phyloP scores from a whole-genome alignment of 805 yeast genomes.

The Hanseniaspora jakobsenii region DNA sequence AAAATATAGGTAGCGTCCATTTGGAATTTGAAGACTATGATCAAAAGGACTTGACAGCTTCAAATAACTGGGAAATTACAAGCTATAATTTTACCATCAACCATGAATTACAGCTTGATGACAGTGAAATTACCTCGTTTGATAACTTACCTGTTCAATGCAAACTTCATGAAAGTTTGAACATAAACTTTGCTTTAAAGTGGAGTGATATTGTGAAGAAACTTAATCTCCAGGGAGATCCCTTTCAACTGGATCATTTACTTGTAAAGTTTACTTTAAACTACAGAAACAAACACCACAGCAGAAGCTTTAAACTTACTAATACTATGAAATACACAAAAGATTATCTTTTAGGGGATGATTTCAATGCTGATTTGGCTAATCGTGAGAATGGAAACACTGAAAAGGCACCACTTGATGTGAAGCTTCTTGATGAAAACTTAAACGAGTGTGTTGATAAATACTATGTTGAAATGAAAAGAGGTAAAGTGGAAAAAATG shows the following conservation, averaged over 20 bases:
- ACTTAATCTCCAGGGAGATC: not conserved
- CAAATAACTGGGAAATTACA: slow-evolving; percentile 7
- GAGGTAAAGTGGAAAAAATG: slow-evolving; percentile 1
- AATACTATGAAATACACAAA: slow-evolving; percentile 7
- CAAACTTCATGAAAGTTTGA: not conserved
- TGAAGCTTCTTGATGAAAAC: not conserved
- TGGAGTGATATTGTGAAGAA: slow-evolving; percentile 3
- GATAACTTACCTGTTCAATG: not conserved
- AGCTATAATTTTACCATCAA: not conserved
- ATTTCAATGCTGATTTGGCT: too few relatives aligned
- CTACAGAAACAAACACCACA: not conserved
- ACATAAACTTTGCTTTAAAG: not conserved
- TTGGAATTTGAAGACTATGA: slow-evolving; percentile 1
- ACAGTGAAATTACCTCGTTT: not conserved
- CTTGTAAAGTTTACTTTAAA: slow-evolving; percentile 1
- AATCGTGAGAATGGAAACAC: too few relatives aligned
- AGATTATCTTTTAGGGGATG: not conserved
- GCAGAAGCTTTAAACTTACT: slow-evolving; percentile 6
- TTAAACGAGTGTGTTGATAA: not conserved
- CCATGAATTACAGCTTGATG: not conserved
- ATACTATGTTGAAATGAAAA: slow-evolving; percentile 1
- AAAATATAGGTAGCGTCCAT: not conserved
- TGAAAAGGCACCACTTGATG: not conserved
- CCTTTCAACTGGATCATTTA: not conserved
- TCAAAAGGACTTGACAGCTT: not conserved